phyloP scores from a whole-genome alignment of 1,139 yeast species.

The Yamadazyma blattariae region DNA sequence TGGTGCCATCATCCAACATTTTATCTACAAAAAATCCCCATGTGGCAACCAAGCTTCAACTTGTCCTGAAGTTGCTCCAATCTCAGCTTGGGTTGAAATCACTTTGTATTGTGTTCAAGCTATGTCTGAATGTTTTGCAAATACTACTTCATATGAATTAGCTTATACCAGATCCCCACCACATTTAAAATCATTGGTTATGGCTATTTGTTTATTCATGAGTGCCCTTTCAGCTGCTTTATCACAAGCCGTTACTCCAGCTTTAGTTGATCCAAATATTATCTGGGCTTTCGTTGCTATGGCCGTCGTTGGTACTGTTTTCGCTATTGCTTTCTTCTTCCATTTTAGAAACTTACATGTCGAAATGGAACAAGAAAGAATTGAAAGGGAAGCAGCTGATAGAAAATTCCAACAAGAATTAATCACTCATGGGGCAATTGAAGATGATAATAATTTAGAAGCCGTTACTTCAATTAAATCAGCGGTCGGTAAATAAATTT shows the following conservation, averaged over 20 bases:
- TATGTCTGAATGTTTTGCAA: slow-evolving; percentile 67
- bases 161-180: slow-evolving; percentile 72
- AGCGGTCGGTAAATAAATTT: slow-evolving; percentile 14
- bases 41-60: slow-evolving; percentile 44
- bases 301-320: slow-evolving; percentile 22
- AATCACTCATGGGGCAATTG: slow-evolving; percentile 13
- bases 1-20: slow-evolving; percentile 38
- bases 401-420: slow-evolving; percentile 7
- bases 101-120: slow-evolving; percentile 56
- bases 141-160: slow-evolving; percentile 64
- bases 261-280: slow-evolving; percentile 22
- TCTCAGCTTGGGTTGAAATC: slow-evolving; percentile 55
- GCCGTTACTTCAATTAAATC: slow-evolving; percentile 17
- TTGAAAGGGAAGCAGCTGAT: slow-evolving; percentile 22
- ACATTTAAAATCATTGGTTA: slow-evolving; percentile 63
- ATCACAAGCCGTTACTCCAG: slow-evolving; percentile 53
- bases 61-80: slow-evolving; percentile 50
- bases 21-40: slow-evolving; percentile 33
- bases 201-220: slow-evolving; percentile 62
- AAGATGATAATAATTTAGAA: slow-evolving; percentile 12
- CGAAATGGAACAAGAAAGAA: slow-evolving; percentile 46
- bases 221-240: slow-evolving; percentile 61
- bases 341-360: slow-evolving; percentile 53
- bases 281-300: slow-evolving; percentile 18
- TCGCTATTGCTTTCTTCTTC: slow-evolving; percentile 41